Base-by-base conservation (phyloP, 2,329 filamentous ascomycete species). In the Pseudocercospora musae region DNA sequence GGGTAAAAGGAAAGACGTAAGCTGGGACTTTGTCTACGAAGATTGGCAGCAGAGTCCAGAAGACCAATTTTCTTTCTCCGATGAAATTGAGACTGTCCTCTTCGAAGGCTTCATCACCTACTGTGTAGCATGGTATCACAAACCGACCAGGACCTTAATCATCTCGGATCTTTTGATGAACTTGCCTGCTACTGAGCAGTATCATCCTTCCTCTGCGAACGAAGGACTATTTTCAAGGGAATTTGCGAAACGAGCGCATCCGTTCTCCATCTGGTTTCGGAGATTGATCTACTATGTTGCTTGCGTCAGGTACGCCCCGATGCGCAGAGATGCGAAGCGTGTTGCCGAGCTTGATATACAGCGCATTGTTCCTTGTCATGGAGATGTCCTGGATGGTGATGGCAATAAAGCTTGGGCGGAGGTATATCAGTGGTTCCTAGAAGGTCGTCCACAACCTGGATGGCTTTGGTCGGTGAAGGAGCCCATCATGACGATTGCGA, bases 81-180 rank as follows among this genome's bases (percentile, higher is more conserved):
- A 60, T 18, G 63, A 63, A 20, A 40, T 62, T 29, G 63, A 62
- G 18, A 65, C 60, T 4, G 60, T 65, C 3, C 55, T 65, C 5
- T 65, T 65, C 49, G 58, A 62, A 21, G 63, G 63, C 31, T 65
- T 65, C 63, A 65, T 63, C 60, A 65, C 63, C 23, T 58, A 65
- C 25, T 59, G 57, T 10, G 53, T 62, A 21, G 63, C 63, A 20
- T 65, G 63, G 63, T 63, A 63, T 54, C 63, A 65, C 25, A 65
- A 60, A 50, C 54, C 60, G 23, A 65, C 58, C 37, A 60, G 56
- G 18, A 65, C 63, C 6, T 44, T 65, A 7, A 56, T 65, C 21
- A 54, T 60, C 4, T 60, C 57, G 5, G 63, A 65, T 33, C 25
- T 65, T 4, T 29, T 65, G 25, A 65, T 65, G 63, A 65, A 65